Conservation (phyloP, 768 basidiomycete genomes). For the Tylopilus sp. region DNA sequence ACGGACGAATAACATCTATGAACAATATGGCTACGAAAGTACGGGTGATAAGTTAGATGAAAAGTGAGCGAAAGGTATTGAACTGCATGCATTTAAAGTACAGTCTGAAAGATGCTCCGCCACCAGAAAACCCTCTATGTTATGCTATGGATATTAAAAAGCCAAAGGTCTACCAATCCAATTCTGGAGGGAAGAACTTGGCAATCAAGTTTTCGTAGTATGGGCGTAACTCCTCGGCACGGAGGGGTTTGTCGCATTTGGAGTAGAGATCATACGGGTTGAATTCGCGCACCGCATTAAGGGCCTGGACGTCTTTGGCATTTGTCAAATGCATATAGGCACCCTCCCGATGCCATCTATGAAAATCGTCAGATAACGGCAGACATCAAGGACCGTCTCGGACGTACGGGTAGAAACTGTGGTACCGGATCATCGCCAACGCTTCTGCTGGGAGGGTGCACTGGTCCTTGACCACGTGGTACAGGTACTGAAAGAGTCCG, state of each 20-base stretch:
- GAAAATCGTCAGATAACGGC: slow-evolving; percentile 3
- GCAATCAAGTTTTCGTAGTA: slow-evolving; percentile 82
- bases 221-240: slow-evolving; percentile 61
- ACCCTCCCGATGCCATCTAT: slow-evolving; percentile 81
- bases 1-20: slow-evolving; percentile 1
- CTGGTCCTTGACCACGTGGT: slow-evolving; percentile 80
- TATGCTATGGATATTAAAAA: not conserved
- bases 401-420: slow-evolving; percentile 84
- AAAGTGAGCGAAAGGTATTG: not conserved
- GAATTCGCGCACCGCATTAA: slow-evolving; percentile 79
- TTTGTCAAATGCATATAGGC: slow-evolving; percentile 81
- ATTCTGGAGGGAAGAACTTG: slow-evolving; percentile 78
- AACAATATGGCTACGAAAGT: slow-evolving; percentile 1
- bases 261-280: slow-evolving; percentile 95
- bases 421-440: slow-evolving; percentile 90
- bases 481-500: slow-evolving; percentile 58
- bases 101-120: not conserved
- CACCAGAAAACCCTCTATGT: slow-evolving; percentile 5
- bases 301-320: slow-evolving; percentile 59
- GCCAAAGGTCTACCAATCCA: slow-evolving; percentile 68
- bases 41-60: slow-evolving; percentile 17
- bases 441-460: slow-evolving; percentile 76
- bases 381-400: not conserved
- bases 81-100: not conserved
- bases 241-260: slow-evolving; percentile 72